Base-by-base conservation (phyloP, 2,329 filamentous ascomycete genomes). In the Cladosporium sphaerospermum region DNA sequence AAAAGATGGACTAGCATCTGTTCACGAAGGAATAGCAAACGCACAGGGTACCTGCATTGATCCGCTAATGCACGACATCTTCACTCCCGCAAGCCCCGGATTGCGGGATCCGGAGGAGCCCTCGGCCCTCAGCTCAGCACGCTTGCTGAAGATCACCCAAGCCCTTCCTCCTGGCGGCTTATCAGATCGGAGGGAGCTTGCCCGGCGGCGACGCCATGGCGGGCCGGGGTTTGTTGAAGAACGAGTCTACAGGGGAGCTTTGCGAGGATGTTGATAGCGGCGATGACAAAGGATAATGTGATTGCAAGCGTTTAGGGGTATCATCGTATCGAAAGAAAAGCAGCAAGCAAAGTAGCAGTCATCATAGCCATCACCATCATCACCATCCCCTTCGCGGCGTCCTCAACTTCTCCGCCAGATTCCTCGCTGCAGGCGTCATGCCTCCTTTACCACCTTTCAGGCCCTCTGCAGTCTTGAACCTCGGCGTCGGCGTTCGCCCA, bases 341-440 rank as follows among this genome's bases (percentile, higher is more conserved):
- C 39, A 44, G 47, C 59, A 14, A 54, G 31, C 48, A 9, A 28
- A 36, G 11, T 9, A 39, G n/a, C n/a, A 14, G n/a, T 13, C 23
- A 28, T 28, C 23, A 28, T 28, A 5, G 7, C 7, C 23, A 7
- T 28, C 23, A 28, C 5, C 23, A 28, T 18, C 11, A 13, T 54
- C 46, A 50, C 52, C 60, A 43, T 40, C 58, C 53, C 11, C 58
- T 60, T 23, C 57, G 61, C 14, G 67, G 68, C 16, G 66, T 75
- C 37, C 72, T 79, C 58, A 88, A 81, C 66, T 77, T 82, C 58
- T 78, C 82, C 74, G 83, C 83, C 33, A 89, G 69, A 56, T 83
- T 77, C 66, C 84, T 80, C 2, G 85, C 89, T 11, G 89, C 89
- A 3, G 89, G 88, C 18, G 88, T 92, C 65, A 91, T 70, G 4